Conservation (phyloP, 2,329 filamentous ascomycete species). For the Fusarium austroafricanum region DNA sequence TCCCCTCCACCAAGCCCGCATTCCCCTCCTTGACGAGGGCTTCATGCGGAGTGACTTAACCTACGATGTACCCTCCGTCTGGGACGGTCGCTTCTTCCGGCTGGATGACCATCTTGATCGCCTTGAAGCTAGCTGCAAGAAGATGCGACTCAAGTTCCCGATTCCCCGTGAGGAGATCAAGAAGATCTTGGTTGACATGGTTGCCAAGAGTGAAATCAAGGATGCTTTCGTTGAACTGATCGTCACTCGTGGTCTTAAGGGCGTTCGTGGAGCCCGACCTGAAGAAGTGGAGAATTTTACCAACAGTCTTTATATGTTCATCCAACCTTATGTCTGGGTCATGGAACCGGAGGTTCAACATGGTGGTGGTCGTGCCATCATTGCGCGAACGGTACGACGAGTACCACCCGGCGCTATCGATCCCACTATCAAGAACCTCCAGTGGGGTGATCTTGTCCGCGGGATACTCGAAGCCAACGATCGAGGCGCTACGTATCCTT, state of each 20-base stretch:
- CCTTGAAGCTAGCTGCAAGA: conserved; percentile 57
- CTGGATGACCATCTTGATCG: conserved; percentile 61
- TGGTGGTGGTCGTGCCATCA: conserved; percentile 55
- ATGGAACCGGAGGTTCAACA: conserved; percentile 59
- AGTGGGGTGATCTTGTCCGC: conserved; percentile 62
- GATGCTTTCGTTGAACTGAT: conserved; percentile 64
- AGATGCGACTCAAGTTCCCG: conserved; percentile 59
- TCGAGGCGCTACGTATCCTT: conserved; percentile 60
- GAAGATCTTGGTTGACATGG: conserved; percentile 57
- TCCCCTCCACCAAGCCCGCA: conserved; percentile 59
- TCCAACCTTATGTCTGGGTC: conserved; percentile 62
- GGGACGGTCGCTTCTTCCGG: conserved; percentile 64
- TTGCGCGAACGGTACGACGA: conserved; percentile 59
- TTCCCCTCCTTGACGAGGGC: conserved; percentile 63
- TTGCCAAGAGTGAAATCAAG: conserved; percentile 57
- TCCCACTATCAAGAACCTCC: conserved; percentile 63
- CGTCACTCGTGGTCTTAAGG: conserved; percentile 60
- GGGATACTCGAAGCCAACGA: conserved; percentile 60
- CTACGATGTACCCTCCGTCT: conserved; percentile 63
- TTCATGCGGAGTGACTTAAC: conserved; percentile 65
- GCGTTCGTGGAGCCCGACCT: conserved; percentile 52
- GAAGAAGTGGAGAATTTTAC: conserved; percentile 50
- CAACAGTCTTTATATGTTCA: conserved; percentile 61
- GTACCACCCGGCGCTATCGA: conserved; percentile 60
- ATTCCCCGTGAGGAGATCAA: conserved; percentile 55